Evolutionary conservation across 2,329 filamentous ascomycete genomes (phyloP), one percentile per base, ranked within the genome.

Genomic region (Pyrenophora graminea): DNA sequence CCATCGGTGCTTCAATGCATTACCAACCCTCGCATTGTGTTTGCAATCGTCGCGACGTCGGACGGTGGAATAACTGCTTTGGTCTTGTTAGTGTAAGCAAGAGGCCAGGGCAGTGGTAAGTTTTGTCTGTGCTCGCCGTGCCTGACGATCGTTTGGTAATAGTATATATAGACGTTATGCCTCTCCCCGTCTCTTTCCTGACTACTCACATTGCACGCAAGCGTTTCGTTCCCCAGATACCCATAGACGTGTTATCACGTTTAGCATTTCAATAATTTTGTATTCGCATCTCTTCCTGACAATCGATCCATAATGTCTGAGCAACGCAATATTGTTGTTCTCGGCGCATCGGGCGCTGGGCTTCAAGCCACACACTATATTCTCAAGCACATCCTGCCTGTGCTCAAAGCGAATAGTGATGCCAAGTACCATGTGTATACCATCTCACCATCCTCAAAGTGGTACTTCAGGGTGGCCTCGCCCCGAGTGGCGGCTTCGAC

Each of bases 381-480:
- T 45, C 60, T 74, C 43, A 71, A 68, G 45, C 58, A 73, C 54
- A 65, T 71, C 25, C 48, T 74, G 2, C 73, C 73, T 4, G 33
- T 55, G 12, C 63, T 75, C 37, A 68, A 68, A 43, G 59, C 60
- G 33, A 64, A 63, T 21, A 48, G 60, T 4, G 61, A 68, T 32
- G 60, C 66, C 42, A 64, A 55, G 48, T 80, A 82, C 64, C 81
- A 81, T 49, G 69, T 86, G 37, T 78, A 79, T 45, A 71, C 85
- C 15, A 74, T 87, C 59, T 79, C 80, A 48, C 80, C 82, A 3
- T 79, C 79, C 12, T 71, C 75, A 3, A 72, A 77, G 34, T 83
- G 80, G 72, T 85, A 76, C 72, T 84, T 77, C 65, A 77, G 78
- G 34, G 69, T 80, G 19, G 81, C 78, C 1, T 77, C 81, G 2